Evolutionary conservation across 2,329 filamentous ascomycete genomes (phyloP).

Genomic region (Fusarium armeniacum): DNA sequence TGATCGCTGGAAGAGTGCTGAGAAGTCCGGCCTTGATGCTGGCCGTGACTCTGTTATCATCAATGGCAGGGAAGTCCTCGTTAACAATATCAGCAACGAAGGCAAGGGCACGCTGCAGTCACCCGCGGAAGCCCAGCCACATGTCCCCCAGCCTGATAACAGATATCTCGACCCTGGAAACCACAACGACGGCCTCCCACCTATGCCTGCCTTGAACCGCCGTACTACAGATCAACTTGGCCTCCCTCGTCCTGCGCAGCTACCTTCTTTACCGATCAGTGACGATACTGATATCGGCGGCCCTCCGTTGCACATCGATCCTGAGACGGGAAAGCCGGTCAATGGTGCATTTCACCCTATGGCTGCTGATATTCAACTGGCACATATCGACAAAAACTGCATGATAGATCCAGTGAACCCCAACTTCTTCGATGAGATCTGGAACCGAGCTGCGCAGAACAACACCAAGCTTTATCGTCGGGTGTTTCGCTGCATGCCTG

Average conservation of each 20-base stretch:
- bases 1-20: conserved; percentile 80
- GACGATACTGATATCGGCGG: conserved; percentile 89
- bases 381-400: conserved; percentile 86
- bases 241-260: conserved; percentile 75
- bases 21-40: conserved; percentile 70
- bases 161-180: conserved; percentile 53
- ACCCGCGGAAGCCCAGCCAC: conserved; percentile 54
- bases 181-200: conserved; percentile 68
- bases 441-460: conserved; percentile 89
- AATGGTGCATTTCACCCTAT: conserved; percentile 65
- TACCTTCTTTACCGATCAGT: conserved; percentile 76
- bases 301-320: conserved; percentile 71
- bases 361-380: conserved; percentile 77
- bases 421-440: conserved; percentile 87
- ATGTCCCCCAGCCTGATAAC: conserved; percentile 49
- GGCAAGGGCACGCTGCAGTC: conserved; percentile 70
- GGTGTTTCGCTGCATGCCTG: conserved; percentile 97
- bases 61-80: conserved; percentile 77
- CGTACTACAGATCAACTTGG: conserved; percentile 77
- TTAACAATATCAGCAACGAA: conserved; percentile 73
- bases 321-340: conserved; percentile 63
- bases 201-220: conserved; percentile 68
- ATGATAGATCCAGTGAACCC: conserved; percentile 92
- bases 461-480: conserved; percentile 95
- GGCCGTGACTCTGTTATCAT: conserved; percentile 80